A percentile compares a stretch with the other conserved stretches of the same genome.
Evolutionary conservation across 2,329 filamentous ascomycete species (phyloP).

Genomic region (Fragosphaeria purpurea): DNA sequence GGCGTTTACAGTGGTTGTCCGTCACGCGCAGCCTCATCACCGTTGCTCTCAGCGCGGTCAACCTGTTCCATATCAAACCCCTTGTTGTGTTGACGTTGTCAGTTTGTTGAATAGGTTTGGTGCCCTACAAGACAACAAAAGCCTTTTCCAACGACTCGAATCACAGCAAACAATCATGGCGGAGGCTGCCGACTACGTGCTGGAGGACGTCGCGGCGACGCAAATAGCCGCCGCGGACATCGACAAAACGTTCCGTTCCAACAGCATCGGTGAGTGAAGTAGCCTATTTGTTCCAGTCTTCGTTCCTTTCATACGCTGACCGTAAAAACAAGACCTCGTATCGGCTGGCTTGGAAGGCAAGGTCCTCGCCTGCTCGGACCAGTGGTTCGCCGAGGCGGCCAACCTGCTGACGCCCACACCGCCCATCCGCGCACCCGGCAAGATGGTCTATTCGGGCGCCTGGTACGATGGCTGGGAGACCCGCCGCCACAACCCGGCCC

Average conservation of each 20-base stretch:
- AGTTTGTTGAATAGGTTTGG: too few relatives aligned
- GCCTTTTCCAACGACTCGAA: too few relatives aligned
- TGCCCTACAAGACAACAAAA: too few relatives aligned
- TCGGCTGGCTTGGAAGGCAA: slow-evolving; percentile 53
- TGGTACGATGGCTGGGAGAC: slow-evolving; percentile 68
- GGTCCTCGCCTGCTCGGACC: slow-evolving; percentile 54
- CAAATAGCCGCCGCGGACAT: slow-evolving; percentile 43
- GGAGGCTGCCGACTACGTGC: slow-evolving; percentile 38
- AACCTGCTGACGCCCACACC: slow-evolving; percentile 56
- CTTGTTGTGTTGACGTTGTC: too few relatives aligned
- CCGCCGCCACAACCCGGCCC: slow-evolving; percentile 51
- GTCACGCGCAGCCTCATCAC: too few relatives aligned
- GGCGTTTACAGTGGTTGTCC: too few relatives aligned
- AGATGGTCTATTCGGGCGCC: slow-evolving; percentile 59
- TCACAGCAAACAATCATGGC: slow-evolving; percentile 4
- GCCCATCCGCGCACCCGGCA: slow-evolving; percentile 52
- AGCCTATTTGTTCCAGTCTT: too few relatives aligned
- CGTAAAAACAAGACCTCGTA: slow-evolving; percentile 39
- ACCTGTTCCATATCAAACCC: too few relatives aligned
- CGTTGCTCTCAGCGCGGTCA: too few relatives aligned
- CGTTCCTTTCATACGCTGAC: too few relatives aligned
- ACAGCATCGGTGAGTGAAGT: slow-evolving; percentile 42
- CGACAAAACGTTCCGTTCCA: slow-evolving; percentile 51
- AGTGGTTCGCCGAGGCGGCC: slow-evolving; percentile 58
- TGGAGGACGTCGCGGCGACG: slow-evolving; percentile 43